Evolutionary conservation across 495 filamentous ascomycete genomes (phyloP), one percentile per base, ranked within the genome.

Genomic region (Aspergillus indologenus): DNA sequence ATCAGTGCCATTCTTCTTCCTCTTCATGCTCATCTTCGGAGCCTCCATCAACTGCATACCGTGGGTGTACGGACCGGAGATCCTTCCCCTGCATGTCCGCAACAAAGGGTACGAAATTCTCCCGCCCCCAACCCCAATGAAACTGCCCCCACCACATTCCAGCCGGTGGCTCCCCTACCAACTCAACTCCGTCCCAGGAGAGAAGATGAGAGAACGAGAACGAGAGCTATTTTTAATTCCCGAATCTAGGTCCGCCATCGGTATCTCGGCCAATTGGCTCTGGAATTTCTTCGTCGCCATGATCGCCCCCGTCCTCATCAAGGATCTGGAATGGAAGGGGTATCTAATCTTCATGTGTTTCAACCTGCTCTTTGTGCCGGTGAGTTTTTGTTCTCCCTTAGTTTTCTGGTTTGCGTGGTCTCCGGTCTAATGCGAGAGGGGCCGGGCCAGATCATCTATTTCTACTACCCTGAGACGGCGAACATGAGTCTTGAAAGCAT

Each of bases 271-370:
- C 9, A 71, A 71, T 47, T 71, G 71, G 71, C 61, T 71, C 3
- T 78, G 78, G 69, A 84, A 85, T 68, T 85, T 83, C 60, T 79
- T 81, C 61, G 79, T 86, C 31, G 83, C 84, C 31, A 79, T 84
- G 75, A 82, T 84, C 54, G 84, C 81, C 0, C 83, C 81, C 6
- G 71, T 74, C 7, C 74, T 83, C 23, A 82, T 85, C 61, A 58
- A 74, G 22, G 74, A 72, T 40, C 64, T 85, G 0, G 68, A 69
- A 1, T 88, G 83, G 84, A 74, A 79, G 52, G 83, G 81, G 59
- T 87, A 82, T 61, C 71, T 86, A 44, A 81, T 85, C 59, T 88
- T 81, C 71, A 79, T 79, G 62, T 78, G 76, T 53, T 74, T 85
- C 61, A 86, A 86, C 62, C 63, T 75, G 21, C 47, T 58, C 17